A percentile compares a stretch with the other conserved stretches of the same genome.
phyloP scores from a whole-genome alignment of 306 rosid genomes.

The Quillaja saponaria region DNA sequence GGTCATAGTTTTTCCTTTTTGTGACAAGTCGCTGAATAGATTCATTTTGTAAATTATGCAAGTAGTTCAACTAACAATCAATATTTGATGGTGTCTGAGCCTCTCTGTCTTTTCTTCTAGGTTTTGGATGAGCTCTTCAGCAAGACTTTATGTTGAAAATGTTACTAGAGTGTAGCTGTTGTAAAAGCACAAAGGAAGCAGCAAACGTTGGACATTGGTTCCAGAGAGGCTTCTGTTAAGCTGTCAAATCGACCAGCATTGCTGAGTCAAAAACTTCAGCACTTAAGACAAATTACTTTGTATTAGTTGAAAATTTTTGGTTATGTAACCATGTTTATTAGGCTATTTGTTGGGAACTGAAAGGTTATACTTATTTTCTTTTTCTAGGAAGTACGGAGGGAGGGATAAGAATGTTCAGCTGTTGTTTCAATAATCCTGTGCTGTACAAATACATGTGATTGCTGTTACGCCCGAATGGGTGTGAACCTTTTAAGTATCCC shows the following conservation, averaged over 20 bases:
- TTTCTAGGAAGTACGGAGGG: neutral
- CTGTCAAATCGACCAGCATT: neutral
- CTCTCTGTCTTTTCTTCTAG: conserved; percentile 2
- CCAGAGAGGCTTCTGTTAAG: conserved; percentile 11
- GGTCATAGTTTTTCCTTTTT: no score
- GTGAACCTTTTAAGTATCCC: neutral
- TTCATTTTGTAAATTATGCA: neutral
- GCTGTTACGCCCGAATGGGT: neutral
- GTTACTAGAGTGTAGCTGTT: conserved; percentile 16
- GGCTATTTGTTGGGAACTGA: neutral
- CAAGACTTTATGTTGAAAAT: conserved; percentile 6
- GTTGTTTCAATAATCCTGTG: conserved; percentile 3
- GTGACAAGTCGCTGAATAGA: neutral
- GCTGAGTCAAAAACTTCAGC: conserved; percentile 1
- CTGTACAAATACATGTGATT: conserved; percentile 9
- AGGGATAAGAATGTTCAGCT: neutral
- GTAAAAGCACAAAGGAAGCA: conserved; percentile 7
- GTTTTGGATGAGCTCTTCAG: conserved; percentile 19
- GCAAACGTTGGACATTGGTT: conserved; percentile 16
- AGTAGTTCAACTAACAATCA: neutral
- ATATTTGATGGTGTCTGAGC: conserved; percentile 9
- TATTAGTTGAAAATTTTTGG: conserved; percentile 5
- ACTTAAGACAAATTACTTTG: conserved; percentile 15
- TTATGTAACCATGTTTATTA: conserved; percentile 11
- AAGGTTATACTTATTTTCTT: neutral